These are phyloP conservation scores for Penicillium psychrosexuale DNA, from an alignment of 2,329 filamentous ascomycete genomes.

Conservation along the genomic window DNA sequence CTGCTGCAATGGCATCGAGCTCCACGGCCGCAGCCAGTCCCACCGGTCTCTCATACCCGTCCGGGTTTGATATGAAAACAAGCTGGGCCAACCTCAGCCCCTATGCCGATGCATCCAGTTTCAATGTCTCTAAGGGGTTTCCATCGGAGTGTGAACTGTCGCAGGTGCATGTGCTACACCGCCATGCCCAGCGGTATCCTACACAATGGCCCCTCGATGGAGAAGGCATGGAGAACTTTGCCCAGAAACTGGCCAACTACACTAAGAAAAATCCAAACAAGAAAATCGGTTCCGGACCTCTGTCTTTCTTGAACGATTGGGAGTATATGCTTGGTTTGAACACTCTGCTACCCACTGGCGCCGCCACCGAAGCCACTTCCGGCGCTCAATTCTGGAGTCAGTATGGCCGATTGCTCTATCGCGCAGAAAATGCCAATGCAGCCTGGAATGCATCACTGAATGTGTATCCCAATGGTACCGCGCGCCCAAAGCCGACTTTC, in stretches of 20 bases:
- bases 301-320: constrained; percentile 54
- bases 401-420: constrained; percentile 55
- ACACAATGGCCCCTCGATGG: constrained; percentile 49
- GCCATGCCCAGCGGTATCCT: constrained; percentile 55
- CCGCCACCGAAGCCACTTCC: constrained; percentile 48
- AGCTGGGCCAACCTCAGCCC: constrained; percentile 32
- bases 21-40: constrained; percentile 11
- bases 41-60: constrained; percentile 24
- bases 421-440: constrained; percentile 47
- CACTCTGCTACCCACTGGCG: constrained; percentile 50
- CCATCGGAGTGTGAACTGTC: constrained; percentile 55
- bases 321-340: constrained; percentile 46
- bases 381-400: constrained; percentile 54
- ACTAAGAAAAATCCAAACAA: constrained; percentile 35
- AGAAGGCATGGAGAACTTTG: constrained; percentile 48
- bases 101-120: constrained; percentile 22
- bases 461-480: constrained; percentile 45
- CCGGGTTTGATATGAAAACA: constrained; percentile 29
- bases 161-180: constrained; percentile 53
- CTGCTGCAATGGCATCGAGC: constrained; percentile 3
- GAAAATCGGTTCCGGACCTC: constrained; percentile 44
- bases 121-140: constrained; percentile 39
- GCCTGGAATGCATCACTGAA: constrained; percentile 45
- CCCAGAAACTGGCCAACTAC: constrained; percentile 48
- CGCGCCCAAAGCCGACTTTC: constrained; percentile 49